A percentile compares a stretch with the other conserved stretches of the same genome.
Evolutionary conservation across 2,329 filamentous ascomycete genomes (phyloP).

Genomic region (Ceratocystis ficicola): DNA sequence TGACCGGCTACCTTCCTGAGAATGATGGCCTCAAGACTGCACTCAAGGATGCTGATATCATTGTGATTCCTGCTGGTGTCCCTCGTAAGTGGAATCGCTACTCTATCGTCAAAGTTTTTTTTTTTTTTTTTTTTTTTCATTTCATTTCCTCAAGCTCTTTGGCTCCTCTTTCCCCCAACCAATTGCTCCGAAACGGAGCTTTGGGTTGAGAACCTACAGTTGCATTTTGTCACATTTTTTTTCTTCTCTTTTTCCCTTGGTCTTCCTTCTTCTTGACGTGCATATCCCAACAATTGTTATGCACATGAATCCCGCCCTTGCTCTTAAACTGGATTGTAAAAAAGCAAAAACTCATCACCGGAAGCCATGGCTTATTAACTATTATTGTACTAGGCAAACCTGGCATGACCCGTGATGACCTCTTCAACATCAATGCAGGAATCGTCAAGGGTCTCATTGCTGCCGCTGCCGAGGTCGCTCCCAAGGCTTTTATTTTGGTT

Average conservation of each 20-base stretch:
- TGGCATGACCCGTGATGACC: slow-evolving; percentile 97
- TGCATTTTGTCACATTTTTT: neutral
- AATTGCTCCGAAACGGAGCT: slow-evolving; percentile 10
- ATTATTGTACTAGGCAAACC: slow-evolving; percentile 62
- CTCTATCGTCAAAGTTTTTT: neutral
- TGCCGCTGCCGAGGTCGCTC: slow-evolving; percentile 72
- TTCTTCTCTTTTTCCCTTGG: slow-evolving; percentile 4
- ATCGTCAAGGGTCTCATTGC: slow-evolving; percentile 93
- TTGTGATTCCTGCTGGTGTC: slow-evolving; percentile 96
- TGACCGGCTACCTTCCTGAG: slow-evolving; percentile 75
- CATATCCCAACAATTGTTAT: slow-evolving; percentile 8
- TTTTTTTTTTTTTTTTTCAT: neutral
- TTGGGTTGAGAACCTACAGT: neutral
- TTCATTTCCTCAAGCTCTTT: neutral
- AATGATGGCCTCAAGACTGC: slow-evolving; percentile 77
- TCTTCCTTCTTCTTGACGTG: slow-evolving; percentile 11
- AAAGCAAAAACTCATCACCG: neutral
- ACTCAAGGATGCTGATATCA: slow-evolving; percentile 85
- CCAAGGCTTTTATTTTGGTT: slow-evolving; percentile 88
- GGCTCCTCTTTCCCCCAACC: slow-evolving; percentile 17
- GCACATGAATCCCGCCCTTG: neutral
- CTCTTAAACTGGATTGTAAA: neutral
- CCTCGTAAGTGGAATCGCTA: slow-evolving; percentile 56
- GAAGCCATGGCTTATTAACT: slow-evolving; percentile 25
- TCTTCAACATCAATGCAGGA: slow-evolving; percentile 99